These are phyloP conservation scores for Fraxinus angustifolia DNA, from an alignment of 305 asterid species.

Conservation along the genomic window DNA sequence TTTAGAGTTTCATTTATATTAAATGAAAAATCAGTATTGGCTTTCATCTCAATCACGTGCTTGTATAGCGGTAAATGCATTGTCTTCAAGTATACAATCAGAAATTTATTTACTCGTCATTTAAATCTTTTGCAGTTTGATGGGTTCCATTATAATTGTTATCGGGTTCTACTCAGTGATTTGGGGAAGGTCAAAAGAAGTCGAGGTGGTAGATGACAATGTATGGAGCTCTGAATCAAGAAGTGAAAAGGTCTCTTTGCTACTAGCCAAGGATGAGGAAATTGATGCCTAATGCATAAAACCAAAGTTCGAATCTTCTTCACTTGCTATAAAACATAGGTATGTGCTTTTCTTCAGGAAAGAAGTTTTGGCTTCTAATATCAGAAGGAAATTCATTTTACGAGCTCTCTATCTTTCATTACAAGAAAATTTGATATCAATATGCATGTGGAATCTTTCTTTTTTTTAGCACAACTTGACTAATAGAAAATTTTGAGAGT, in stretches of 20 bases:
- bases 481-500: neutral
- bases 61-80: neutral
- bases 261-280: slow-evolving; percentile 29
- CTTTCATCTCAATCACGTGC: neutral
- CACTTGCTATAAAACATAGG: neutral
- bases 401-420: neutral
- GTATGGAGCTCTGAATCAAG: slow-evolving; percentile 22
- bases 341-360: neutral
- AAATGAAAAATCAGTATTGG: neutral
- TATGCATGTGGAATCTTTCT: neutral
- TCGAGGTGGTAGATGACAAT: slow-evolving; percentile 18
- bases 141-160: slow-evolving; percentile 55
- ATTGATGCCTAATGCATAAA: slow-evolving; percentile 3
- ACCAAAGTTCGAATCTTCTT: neutral
- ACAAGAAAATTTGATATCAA: neutral
- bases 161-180: slow-evolving; percentile 62
- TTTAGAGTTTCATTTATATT: neutral
- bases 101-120: neutral
- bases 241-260: slow-evolving; percentile 38
- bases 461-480: neutral
- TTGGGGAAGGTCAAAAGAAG: slow-evolving; percentile 73
- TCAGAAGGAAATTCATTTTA: neutral
- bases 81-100: neutral
- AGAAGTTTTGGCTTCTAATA: neutral
- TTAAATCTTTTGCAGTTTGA: slow-evolving; percentile 36